Percentiles rank a stretch among this genome's conserved stretches.
Conservation (phyloP, 768 basidiomycete species). For the Clavaria fumosa region DNA sequence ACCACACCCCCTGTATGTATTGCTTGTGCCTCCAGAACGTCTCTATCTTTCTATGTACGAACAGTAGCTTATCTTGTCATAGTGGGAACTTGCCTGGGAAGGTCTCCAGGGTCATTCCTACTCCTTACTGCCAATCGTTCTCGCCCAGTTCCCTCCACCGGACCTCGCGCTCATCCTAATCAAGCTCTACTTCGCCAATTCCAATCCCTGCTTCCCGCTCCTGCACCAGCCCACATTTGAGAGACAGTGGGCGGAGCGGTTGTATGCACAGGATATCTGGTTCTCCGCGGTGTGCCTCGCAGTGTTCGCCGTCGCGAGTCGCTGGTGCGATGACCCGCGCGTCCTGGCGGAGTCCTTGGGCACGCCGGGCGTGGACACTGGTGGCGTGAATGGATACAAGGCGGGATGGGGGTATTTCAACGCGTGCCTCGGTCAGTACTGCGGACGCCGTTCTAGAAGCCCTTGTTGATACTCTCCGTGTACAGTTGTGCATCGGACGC, state of each 20-base stretch:
- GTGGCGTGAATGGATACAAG: slow-evolving; percentile 29
- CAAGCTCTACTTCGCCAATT: slow-evolving; percentile 47
- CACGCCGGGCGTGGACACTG: slow-evolving; percentile 13
- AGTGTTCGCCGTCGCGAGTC: slow-evolving; percentile 55
- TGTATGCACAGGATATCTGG: slow-evolving; percentile 39
- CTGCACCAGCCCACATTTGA: slow-evolving; percentile 61
- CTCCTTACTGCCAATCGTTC: slow-evolving; percentile 19
- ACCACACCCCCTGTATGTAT: slow-evolving; percentile 34
- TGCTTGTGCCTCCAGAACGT: slow-evolving; percentile 4
- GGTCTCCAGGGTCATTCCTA: slow-evolving; percentile 22
- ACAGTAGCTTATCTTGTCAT: neutral
- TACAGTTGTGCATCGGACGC: slow-evolving; percentile 35
- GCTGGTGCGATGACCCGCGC: slow-evolving; percentile 48
- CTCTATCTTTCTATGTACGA: slow-evolving; percentile 1
- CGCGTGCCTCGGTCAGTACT: slow-evolving; percentile 31
- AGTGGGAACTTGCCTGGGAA: slow-evolving; percentile 52
- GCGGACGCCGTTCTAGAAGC: neutral
- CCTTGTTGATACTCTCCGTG: slow-evolving; percentile 4
- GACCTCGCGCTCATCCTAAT: slow-evolving; percentile 48
- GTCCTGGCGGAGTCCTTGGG: slow-evolving; percentile 25
- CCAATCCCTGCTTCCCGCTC: slow-evolving; percentile 47
- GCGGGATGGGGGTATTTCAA: slow-evolving; percentile 51
- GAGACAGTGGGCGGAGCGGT: slow-evolving; percentile 35
- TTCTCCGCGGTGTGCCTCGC: slow-evolving; percentile 47
- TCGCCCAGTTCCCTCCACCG: slow-evolving; percentile 41